phyloP scores from a whole-genome alignment of 495 filamentous ascomycete species.

The Hyaloscypha variabilis region DNA sequence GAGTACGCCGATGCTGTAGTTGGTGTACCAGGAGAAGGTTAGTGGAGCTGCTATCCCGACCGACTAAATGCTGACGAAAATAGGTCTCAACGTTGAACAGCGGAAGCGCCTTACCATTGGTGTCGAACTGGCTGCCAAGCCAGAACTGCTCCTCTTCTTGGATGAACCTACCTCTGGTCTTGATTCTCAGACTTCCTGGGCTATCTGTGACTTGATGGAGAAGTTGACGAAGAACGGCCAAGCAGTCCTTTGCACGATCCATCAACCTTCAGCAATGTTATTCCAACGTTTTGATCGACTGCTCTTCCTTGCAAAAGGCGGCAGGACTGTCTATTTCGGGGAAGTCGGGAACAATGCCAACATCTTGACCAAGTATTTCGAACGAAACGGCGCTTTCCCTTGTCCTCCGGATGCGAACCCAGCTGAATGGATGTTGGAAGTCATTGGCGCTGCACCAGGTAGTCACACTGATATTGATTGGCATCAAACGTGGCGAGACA shows the following conservation, averaged over 20 bases:
- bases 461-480: slow-evolving; percentile 77
- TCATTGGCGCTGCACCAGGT: slow-evolving; percentile 87
- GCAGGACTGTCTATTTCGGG: slow-evolving; percentile 80
- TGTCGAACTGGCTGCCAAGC: slow-evolving; percentile 89
- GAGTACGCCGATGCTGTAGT: slow-evolving; percentile 86
- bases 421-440: slow-evolving; percentile 96
- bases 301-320: slow-evolving; percentile 69
- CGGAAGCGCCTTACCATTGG: slow-evolving; percentile 90
- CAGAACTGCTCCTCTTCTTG: slow-evolving; percentile 84
- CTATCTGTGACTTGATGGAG: slow-evolving; percentile 74
- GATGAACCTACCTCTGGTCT: slow-evolving; percentile 66
- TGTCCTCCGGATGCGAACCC: slow-evolving; percentile 80
- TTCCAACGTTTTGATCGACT: slow-evolving; percentile 91
- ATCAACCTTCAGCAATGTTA: slow-evolving; percentile 88
- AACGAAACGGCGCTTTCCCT: slow-evolving; percentile 67
- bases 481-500: slow-evolving; percentile 78
- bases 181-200: slow-evolving; percentile 75
- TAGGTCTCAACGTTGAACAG: slow-evolving; percentile 89
- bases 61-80: too few species aligned
- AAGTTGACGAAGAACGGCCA: slow-evolving; percentile 83
- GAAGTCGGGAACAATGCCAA: slow-evolving; percentile 70
- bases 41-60: too few species aligned
- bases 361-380: slow-evolving; percentile 68
- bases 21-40: slow-evolving; percentile 83
- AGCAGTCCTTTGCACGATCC: slow-evolving; percentile 89